Base-by-base conservation (phyloP, 306 rosid genomes). In the Canavalia ensiformis region DNA sequence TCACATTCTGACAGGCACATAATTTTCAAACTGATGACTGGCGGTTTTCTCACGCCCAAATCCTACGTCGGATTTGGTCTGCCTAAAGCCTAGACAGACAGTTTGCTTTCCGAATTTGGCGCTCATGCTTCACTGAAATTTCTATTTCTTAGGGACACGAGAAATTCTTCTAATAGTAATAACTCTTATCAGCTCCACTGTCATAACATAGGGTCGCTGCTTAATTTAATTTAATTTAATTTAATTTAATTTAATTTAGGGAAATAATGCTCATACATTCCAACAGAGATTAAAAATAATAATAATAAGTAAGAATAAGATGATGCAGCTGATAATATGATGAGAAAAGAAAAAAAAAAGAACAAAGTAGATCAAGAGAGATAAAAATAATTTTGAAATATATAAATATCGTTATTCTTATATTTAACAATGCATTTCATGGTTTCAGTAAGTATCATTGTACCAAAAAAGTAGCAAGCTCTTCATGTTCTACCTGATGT, bases 21-120 rank as follows among this genome's bases (percentile, higher is more conserved):
- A 67, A 69, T 87, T 67, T 84, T 86, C 83, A 89, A 83, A 65
- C 84, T 74, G 70, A 80, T 82, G 75, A 75, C 84, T 88, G 90
- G 82, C 88, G 50, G 12, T 82, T 83, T 56, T 80, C 28, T 81
- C 92, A 94, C 95, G 94, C 97, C 81, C 84, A 89, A 91, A 94
- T 89, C 98, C 90, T 83, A 82, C 45, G 59, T 84, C 86, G 65
- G 97, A 92, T 92, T 90, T 90, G 76, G 90, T 94, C 86, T 74
- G 72, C 7, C 33, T 7, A 67, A 18, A 2, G n/a, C 34, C 49
- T 37, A 11, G 29, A n/a, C 29, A 33, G 28, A 62, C 70, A 84
- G 84, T 82, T 91, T 64, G 6, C 54, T 81, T 59, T 52, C 90
- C 81, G 90, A 85, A 84, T 30, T 77, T 83, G 81, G 82, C 72